Percentiles rank a stretch among this genome's conserved stretches.
phyloP scores from a whole-genome alignment of 345 rosid genomes.

The Rhodomyrtus tomentosa region DNA sequence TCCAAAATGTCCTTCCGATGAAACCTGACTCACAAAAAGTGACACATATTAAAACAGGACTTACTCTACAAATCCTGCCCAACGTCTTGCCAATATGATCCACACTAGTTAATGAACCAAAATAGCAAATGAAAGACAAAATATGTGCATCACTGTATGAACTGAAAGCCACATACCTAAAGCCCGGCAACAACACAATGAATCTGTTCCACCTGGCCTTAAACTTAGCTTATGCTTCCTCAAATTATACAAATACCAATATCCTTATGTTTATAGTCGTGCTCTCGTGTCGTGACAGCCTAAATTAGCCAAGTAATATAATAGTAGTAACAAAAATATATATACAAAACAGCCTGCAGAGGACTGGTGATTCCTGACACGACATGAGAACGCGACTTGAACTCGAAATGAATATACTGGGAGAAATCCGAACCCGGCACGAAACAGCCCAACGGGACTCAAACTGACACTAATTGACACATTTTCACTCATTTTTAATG shows the following conservation, averaged over 20 bases:
- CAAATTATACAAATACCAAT: not conserved
- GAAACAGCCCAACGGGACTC: not conserved
- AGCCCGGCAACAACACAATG: not conserved
- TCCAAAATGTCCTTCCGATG: conserved; percentile 92
- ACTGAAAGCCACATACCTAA: not conserved
- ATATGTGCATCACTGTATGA: not conserved
- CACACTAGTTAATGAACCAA: not conserved
- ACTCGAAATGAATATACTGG: not conserved
- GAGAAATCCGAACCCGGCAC: not conserved
- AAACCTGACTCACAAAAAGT: conserved; percentile 35
- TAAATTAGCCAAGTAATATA: not conserved
- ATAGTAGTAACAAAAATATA: not conserved
- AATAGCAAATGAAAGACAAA: not conserved
- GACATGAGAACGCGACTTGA: not conserved
- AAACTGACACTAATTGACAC: not conserved
- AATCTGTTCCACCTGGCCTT: not conserved
- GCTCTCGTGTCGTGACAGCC: not conserved
- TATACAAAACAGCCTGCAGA: not conserved
- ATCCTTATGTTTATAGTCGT: not conserved
- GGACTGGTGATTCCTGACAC: not conserved
- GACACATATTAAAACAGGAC: not conserved
- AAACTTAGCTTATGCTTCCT: not conserved
- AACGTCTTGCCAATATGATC: not conserved
- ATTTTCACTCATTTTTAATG: not conserved
- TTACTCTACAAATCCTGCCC: not conserved